Base-by-base conservation (phyloP, 352 stramenopile genomes). In the Phytopythium aichiense region DNA sequence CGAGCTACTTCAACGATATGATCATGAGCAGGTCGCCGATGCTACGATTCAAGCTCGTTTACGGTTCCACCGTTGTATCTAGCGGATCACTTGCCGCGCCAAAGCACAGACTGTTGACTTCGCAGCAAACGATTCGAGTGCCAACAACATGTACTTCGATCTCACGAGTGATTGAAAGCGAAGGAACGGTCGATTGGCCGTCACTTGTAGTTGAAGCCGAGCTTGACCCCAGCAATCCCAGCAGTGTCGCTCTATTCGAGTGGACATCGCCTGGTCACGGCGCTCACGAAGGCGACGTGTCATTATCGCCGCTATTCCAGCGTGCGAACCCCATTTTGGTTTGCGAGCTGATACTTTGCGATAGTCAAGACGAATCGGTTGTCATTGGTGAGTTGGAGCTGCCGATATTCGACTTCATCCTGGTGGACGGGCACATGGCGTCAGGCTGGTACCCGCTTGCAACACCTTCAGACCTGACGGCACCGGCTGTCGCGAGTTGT, bases 401-500 rank as follows among this genome's bases (percentile, higher is more conserved):
- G 25, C 76, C 73, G 8, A 57, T 86, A 13, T 82, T 86, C 38
- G 73, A 81, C 49, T 83, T 77, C 38, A 63, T 86, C 8, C 43
- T 86, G 7, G 59, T 73, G 28, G 72, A 79, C 35, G 76, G 76
- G 11, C 76, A 83, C 23, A 49, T 86, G 42, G 50, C 50, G 11
- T 64, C 60, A 0, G 65, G 60, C 13, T 81, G 73, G 73, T 81
- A 86, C 40, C 52, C 25, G 7, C 31, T 68, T 6, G 9, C 28
- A 11, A n/a, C 16, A 11, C 40, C 40, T 4, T 46, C 40, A 22
- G 40, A 46, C 40, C 8, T 46, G 15, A 11, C 40, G 40, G 40
- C 37, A 16, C 18, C 37, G 5, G 37, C 23, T 11, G 16, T 22
- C 18, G 40, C 40, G 40, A n/a, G n/a, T 46, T 23, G 5, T 22